Evolutionary conservation across 2,329 filamentous ascomycete genomes (phyloP).

Genomic region (Elsinoe perseae): DNA sequence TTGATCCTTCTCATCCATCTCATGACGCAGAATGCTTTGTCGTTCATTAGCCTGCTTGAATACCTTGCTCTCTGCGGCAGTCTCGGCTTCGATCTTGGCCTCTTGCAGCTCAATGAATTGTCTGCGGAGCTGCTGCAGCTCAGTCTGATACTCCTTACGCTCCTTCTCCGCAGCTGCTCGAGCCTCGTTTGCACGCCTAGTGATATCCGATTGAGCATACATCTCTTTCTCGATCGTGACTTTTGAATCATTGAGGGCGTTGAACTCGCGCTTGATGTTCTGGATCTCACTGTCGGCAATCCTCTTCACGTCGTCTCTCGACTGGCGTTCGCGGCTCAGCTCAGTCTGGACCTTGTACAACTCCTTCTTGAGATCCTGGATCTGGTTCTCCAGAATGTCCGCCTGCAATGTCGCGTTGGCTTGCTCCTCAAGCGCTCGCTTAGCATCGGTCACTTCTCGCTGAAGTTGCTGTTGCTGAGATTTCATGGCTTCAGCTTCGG

Average conservation of each 20-base stretch:
- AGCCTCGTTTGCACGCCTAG: slow-evolving; percentile 77
- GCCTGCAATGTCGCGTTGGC: slow-evolving; percentile 85
- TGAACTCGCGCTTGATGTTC: slow-evolving; percentile 74
- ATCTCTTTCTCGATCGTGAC: slow-evolving; percentile 97
- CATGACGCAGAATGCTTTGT: slow-evolving; percentile 66
- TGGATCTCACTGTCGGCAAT: slow-evolving; percentile 83
- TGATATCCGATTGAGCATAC: slow-evolving; percentile 86
- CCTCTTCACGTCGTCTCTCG: slow-evolving; percentile 84
- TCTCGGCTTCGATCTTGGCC: slow-evolving; percentile 73
- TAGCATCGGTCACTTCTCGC: slow-evolving; percentile 82
- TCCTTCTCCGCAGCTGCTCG: slow-evolving; percentile 73
- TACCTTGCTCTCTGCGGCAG: slow-evolving; percentile 71
- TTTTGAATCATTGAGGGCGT: slow-evolving; percentile 83
- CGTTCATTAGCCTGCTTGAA: slow-evolving; percentile 70
- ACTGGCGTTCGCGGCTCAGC: slow-evolving; percentile 83
- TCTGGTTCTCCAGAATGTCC: slow-evolving; percentile 78
- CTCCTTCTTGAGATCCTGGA: slow-evolving; percentile 77
- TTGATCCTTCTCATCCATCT: slow-evolving; percentile 70
- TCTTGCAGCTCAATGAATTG: slow-evolving; percentile 82
- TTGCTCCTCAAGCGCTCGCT: slow-evolving; percentile 75
- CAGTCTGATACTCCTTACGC: slow-evolving; percentile 78
- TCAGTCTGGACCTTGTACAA: slow-evolving; percentile 81
- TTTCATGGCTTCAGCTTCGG: slow-evolving; percentile 77
- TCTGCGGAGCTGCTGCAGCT: slow-evolving; percentile 72
- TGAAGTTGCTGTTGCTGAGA: slow-evolving; percentile 78